A percentile compares a stretch with the other conserved stretches of the same genome.
Conservation (phyloP, 2,329 filamentous ascomycete genomes). For the Grosmannia clavigera region DNA sequence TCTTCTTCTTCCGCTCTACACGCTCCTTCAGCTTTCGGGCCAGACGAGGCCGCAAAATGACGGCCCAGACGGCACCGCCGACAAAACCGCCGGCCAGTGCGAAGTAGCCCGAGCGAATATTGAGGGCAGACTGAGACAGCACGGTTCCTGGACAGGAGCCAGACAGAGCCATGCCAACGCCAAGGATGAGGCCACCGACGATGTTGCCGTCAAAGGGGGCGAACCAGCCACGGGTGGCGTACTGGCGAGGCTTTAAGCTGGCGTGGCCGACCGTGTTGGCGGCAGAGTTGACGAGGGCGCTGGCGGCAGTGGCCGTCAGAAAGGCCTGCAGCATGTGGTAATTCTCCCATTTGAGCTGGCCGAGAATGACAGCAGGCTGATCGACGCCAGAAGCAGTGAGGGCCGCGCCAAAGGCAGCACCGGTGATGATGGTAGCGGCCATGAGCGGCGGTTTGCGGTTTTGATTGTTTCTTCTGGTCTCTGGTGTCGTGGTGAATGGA, state of each 20-base stretch:
- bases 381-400: conserved; percentile 48
- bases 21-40: neutral
- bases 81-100: conserved; percentile 41
- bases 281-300: conserved; percentile 35
- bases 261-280: conserved; percentile 30
- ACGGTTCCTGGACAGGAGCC: conserved; percentile 56
- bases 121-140: conserved; percentile 45
- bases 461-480: neutral
- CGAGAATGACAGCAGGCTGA: conserved; percentile 44
- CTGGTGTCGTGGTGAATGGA: neutral
- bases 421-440: conserved; percentile 29
- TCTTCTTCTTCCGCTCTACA: neutral
- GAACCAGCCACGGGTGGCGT: conserved; percentile 40
- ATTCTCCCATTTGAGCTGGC: conserved; percentile 47
- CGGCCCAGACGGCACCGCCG: conserved; percentile 42
- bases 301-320: conserved; percentile 47
- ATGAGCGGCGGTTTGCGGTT: conserved; percentile 1
- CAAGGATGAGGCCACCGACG: conserved; percentile 48
- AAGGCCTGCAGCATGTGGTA: conserved; percentile 57
- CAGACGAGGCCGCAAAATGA: conserved; percentile 24
- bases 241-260: conserved; percentile 32
- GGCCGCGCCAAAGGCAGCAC: conserved; percentile 49
- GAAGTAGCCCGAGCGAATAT: conserved; percentile 36
- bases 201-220: conserved; percentile 50
- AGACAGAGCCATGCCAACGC: conserved; percentile 53